Evolutionary conservation across 2,329 filamentous ascomycete species (phyloP), one percentile per base, ranked within the genome.

Genomic region (Ceratocystiopsis sp.): DNA sequence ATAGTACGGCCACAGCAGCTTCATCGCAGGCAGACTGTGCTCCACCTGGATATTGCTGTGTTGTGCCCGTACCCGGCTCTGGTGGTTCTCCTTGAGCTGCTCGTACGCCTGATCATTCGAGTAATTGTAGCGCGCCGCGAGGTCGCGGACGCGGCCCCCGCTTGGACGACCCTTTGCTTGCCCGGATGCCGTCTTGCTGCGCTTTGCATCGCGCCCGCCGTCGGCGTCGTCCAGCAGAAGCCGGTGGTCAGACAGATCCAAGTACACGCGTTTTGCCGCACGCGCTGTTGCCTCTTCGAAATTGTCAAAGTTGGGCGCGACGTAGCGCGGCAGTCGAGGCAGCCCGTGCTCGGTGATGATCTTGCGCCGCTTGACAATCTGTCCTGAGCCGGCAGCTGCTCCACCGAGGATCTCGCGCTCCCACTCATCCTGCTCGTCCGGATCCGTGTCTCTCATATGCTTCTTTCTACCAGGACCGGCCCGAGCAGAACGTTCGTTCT

Each of bases 21-120:
- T 87, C 54, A 89, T 68, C 12, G 91, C 91, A 15, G 91, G 89
- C 67, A 94, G 69, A 59, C 84, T 87, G 63, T 98, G 91, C 58
- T 98, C 91, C 37, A 98, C 79, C n/a, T 82, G 78, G 48, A 94
- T 76, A 55, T 87, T 89, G 38, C 86, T 85, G 47, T 98, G 74
- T 2, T 85, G 93, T 42, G 86, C 91, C 51, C 91, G 78, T 48
- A 98, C 84, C 61, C 94, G 96, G 68, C 84, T 86, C 62, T 93
- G 85, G 55, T 93, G 87, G 55, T 95, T 96, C 60, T 94, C 86
- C 61, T 96, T 96, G 38, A 98, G 73, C 47, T 86, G 76, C 55
- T 96, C 87, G 58, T 98, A 98, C 2, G 87, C 87, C 46, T 91
- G 82, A 55, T 98, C 91, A 49, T 96, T 96, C 29, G 87, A 94